phyloP scores from a whole-genome alignment of 2,329 filamentous ascomycete genomes.

The Ceratocystis papillata region DNA sequence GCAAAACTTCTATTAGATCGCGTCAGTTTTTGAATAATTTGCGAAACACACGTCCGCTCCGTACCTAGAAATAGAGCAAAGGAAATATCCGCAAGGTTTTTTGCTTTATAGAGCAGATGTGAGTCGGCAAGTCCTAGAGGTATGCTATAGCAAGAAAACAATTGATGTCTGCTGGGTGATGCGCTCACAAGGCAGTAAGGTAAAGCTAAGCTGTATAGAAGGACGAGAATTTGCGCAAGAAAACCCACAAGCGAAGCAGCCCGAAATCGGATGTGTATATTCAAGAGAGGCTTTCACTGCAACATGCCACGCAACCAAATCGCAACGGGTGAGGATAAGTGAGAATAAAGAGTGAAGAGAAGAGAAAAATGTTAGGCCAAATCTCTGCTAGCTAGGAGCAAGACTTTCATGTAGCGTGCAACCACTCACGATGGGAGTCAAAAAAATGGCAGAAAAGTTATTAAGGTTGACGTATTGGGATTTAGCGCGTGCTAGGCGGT shows the following conservation, averaged over 20 bases:
- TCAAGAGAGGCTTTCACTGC: not conserved
- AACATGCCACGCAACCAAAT: not conserved
- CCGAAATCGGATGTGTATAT: not conserved
- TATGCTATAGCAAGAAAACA: not conserved
- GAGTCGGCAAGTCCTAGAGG: not conserved
- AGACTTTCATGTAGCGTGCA: not conserved
- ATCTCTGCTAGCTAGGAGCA: not conserved
- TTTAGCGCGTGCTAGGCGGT: slow-evolving; percentile 8
- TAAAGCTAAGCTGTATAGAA: slow-evolving; percentile 1
- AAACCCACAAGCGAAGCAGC: not conserved
- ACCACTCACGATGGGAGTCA: not conserved
- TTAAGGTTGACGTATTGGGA: not conserved
- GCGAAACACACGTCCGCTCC: not conserved
- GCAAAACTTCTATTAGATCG: not conserved
- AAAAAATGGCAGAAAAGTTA: slow-evolving; percentile 15
- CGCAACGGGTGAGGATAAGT: not conserved
- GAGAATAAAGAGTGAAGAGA: not conserved
- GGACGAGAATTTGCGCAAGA: not conserved
- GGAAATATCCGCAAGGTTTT: not conserved
- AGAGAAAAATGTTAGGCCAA: not conserved
- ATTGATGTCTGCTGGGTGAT: not conserved
- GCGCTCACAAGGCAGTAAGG: not conserved
- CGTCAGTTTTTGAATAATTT: not conserved
- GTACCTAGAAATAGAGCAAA: not conserved
- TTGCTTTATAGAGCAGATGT: no score